These are phyloP conservation scores for Saccharomycopsis fodiens DNA, from an alignment of 805 yeast genomes.

Conservation along the genomic window DNA sequence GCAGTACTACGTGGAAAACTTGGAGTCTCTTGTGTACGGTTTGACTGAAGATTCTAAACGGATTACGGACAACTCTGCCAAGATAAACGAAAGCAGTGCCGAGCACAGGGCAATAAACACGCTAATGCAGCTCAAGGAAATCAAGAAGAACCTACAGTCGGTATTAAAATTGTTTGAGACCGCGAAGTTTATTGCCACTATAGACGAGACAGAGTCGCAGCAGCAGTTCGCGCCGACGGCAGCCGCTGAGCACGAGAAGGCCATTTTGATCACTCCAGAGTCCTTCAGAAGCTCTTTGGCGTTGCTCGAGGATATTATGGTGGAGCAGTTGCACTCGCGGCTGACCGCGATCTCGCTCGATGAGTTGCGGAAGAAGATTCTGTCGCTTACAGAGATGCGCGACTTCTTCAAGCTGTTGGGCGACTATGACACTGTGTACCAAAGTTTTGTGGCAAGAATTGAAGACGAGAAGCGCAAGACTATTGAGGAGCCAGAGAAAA, in stretches of 20 bases:
- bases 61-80: conserved; percentile 2
- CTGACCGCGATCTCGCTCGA: not conserved
- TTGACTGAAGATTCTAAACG: conserved; percentile 7
- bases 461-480: conserved; percentile 3
- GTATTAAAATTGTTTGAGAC: conserved; percentile 17
- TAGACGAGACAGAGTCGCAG: not conserved
- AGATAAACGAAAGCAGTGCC: conserved; percentile 6
- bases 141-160: conserved; percentile 2
- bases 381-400: conserved; percentile 14
- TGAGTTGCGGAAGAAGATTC: conserved; percentile 10
- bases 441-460: conserved; percentile 7
- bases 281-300: conserved; percentile 11
- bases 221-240: conserved; percentile 8
- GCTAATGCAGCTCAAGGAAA: conserved; percentile 8
- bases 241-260: not conserved
- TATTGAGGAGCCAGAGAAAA: not conserved
- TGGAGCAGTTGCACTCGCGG: conserved; percentile 9
- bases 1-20: conserved; percentile 13
- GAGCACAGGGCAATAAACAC: conserved; percentile 11
- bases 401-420: conserved; percentile 12
- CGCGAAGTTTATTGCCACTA: conserved; percentile 17
- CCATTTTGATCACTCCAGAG: conserved; percentile 9
- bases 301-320: conserved; percentile 12
- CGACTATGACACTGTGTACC: conserved; percentile 9
- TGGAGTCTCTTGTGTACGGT: conserved; percentile 10